phyloP scores from a whole-genome alignment of 75 land plant genomes.

The Selaginella tamariscina region DNA sequence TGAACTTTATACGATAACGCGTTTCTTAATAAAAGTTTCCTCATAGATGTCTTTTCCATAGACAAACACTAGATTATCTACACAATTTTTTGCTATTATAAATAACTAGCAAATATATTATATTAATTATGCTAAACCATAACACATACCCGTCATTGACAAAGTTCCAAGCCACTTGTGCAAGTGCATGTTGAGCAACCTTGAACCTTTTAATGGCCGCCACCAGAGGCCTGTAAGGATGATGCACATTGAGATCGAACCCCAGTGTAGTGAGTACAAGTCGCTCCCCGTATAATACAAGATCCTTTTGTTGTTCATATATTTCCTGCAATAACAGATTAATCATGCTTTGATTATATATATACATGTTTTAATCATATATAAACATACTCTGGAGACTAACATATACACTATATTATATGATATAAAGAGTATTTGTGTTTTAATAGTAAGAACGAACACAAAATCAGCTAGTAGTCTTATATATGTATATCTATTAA shows the following conservation, averaged over 20 bases:
- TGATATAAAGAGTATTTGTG: too few relatives aligned
- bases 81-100: not conserved
- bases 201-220: constrained; percentile 10
- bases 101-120: not conserved
- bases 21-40: constrained; percentile 7
- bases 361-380: too few relatives aligned
- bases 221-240: constrained; percentile 10
- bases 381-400: too few relatives aligned
- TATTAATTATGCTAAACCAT: not conserved
- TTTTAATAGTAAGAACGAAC: too few relatives aligned
- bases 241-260: constrained; percentile 7
- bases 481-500: too few relatives aligned
- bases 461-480: too few relatives aligned
- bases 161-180: constrained; percentile 11
- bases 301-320: not conserved
- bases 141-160: constrained; percentile 10
- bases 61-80: not conserved
- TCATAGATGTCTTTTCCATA: not conserved
- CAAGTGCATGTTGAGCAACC: constrained; percentile 7
- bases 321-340: not conserved
- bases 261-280: constrained; percentile 7
- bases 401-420: too few relatives aligned
- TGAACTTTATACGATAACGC: too few relatives aligned
- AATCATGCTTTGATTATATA: too few relatives aligned
- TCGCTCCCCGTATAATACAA: constrained; percentile 1